Base-by-base conservation (phyloP, 768 basidiomycete genomes). In the Amanita pseudoporphyria region DNA sequence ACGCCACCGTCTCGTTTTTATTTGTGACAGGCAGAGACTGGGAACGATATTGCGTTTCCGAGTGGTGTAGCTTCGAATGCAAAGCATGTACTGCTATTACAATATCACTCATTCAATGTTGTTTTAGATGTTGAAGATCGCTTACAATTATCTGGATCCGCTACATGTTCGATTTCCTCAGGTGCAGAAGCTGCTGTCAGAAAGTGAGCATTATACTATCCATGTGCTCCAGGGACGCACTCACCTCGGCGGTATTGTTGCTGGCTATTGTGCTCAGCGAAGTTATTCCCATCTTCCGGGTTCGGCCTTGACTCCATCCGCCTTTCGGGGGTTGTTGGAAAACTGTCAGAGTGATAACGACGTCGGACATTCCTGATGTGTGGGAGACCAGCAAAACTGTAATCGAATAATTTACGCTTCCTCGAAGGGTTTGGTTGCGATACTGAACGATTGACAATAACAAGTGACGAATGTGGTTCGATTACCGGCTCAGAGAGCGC, bases 351-450 rank as follows among this genome's bases (percentile, higher is more conserved):
- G 16, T 44, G 28, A 14, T 9, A 13, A 21, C 28, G 47, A 10
- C 18, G 2, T 12, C 47, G 38, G 18, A 32, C 28, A n/a, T 40
- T 40, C 31, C 47, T 26, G 16, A 48, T n/a, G 21, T 9, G 13
- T 7, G 36, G 26, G 9, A 48, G 19, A 18, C 30, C 38, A 41
- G 40, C 5, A 18, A 28, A 7, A 28, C 7, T 28, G 26, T 39
- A 48, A 16, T 48, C 47, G 18, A 32, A 40, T 9, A 48, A 26
- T 48, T 48, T 48, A 39, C 30, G 47, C 9, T 48, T 48, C 28
- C 36, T 48, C 12, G 28, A 30, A 13, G 38, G 38, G 14, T 37
- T 40, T 21, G 47, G 47, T 22, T 37, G 28, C 5, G 46, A 47
- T 37, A n/a, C 26, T n/a, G 37, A 40, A 41, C 21, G 47, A 48